A percentile compares a stretch with the other conserved stretches of the same genome.
Conservation (phyloP, 2,329 filamentous ascomycete species). For the Saccharata proteae region DNA sequence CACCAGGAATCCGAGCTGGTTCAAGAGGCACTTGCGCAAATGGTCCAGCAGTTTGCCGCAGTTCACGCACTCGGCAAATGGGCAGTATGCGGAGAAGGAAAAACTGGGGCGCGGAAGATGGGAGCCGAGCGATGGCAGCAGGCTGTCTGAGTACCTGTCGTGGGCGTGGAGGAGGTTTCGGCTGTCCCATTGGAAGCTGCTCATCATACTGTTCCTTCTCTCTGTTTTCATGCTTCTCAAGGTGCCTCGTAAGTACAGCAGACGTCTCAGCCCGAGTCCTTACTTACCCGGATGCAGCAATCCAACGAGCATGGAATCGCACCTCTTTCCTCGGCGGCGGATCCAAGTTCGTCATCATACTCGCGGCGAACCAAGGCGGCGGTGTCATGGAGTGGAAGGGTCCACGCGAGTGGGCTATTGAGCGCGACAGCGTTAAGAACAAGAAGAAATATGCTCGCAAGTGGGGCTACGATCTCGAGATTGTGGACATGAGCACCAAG, state of each 20-base stretch:
- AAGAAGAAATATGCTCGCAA: constrained; percentile 76
- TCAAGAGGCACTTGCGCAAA: constrained; percentile 69
- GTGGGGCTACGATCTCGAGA: constrained; percentile 93
- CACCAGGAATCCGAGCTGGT: constrained; percentile 75
- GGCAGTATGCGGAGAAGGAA: constrained; percentile 62
- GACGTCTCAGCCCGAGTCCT: constrained; percentile 6
- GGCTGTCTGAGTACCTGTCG: constrained; percentile 21
- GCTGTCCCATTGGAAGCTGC: constrained; percentile 54
- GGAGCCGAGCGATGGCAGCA: constrained; percentile 28
- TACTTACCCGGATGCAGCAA: constrained; percentile 31
- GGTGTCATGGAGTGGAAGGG: constrained; percentile 99
- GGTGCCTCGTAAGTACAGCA: constrained; percentile 57
- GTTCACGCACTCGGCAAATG: constrained; percentile 35
- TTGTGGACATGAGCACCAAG: constrained; percentile 98
- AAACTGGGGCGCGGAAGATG: constrained; percentile 54
- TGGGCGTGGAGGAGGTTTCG: constrained; percentile 40
- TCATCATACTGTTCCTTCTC: constrained; percentile 46
- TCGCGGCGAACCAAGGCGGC: constrained; percentile 87
- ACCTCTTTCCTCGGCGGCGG: constrained; percentile 66
- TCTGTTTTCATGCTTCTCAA: constrained; percentile 54
- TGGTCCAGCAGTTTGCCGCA: constrained; percentile 69
- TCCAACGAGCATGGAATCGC: constrained; percentile 54
- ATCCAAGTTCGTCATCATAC: constrained; percentile 82
- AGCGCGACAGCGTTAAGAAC: constrained; percentile 89
- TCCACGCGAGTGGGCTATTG: constrained; percentile 92